These are phyloP conservation scores for Claviceps citrina DNA, from an alignment of 2,329 filamentous ascomycete species.

Conservation along the genomic window DNA sequence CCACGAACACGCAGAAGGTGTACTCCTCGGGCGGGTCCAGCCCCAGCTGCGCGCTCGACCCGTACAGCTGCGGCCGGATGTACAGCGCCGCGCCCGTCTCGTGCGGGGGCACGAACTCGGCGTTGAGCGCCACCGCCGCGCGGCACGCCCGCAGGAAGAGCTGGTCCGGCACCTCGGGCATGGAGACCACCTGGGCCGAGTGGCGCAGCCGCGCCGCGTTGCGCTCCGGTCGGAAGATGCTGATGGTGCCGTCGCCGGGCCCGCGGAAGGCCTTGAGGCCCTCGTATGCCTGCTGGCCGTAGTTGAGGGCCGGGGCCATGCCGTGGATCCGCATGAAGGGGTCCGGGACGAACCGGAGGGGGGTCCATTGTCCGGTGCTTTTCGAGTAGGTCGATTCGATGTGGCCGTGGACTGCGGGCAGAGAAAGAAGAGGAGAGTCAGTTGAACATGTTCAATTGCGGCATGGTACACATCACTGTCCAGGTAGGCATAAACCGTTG, in stretches of 20 bases:
- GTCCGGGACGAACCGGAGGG: slow-evolving; percentile 64
- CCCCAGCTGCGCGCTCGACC: slow-evolving; percentile 72
- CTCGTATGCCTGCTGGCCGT: slow-evolving; percentile 94
- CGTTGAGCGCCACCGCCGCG: slow-evolving; percentile 74
- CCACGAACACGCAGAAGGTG: slow-evolving; percentile 75
- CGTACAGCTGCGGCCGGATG: slow-evolving; percentile 77
- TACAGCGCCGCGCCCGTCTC: slow-evolving; percentile 85
- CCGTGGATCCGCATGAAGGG: slow-evolving; percentile 83
- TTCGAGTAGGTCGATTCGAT: slow-evolving; percentile 74
- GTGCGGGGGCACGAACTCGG: slow-evolving; percentile 80
- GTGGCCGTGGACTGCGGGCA: slow-evolving; percentile 90
- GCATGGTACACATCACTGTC: no score
- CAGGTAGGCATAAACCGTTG: no score
- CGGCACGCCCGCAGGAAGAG: slow-evolving; percentile 64
- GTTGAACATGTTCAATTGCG: no score
- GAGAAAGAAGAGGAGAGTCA: slow-evolving; percentile 36
- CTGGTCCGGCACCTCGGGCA: slow-evolving; percentile 63
- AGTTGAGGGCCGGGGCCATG: slow-evolving; percentile 91
- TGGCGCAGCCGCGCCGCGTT: slow-evolving; percentile 77
- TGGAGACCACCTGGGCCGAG: slow-evolving; percentile 68
- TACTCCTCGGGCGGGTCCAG: slow-evolving; percentile 82
- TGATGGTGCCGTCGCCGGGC: slow-evolving; percentile 53
- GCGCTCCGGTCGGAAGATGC: slow-evolving; percentile 73
- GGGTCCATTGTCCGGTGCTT: slow-evolving; percentile 60
- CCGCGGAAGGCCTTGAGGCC: slow-evolving; percentile 92